Evolutionary conservation across 352 stramenopile species (phyloP).

Genomic region (Phytophthora pistaciae): DNA sequence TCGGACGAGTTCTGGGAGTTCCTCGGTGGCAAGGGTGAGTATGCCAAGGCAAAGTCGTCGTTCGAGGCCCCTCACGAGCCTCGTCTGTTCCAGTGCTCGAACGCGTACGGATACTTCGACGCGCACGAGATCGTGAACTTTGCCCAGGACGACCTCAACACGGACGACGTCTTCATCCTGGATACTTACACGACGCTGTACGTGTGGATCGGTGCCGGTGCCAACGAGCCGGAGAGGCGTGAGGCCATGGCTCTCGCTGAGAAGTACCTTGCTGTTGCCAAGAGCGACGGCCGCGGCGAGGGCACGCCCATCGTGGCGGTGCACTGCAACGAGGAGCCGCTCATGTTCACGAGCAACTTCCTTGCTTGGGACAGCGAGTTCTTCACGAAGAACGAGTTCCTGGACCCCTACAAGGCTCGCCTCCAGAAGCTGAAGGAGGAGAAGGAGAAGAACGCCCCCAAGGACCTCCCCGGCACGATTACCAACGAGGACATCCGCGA

Average conservation of each 20-base stretch:
- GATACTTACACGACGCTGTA: constrained; percentile 92
- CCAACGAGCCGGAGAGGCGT: constrained; percentile 81
- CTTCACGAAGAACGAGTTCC: constrained; percentile 87
- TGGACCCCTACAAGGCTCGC: constrained; percentile 91
- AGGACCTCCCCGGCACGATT: constrained; percentile 65
- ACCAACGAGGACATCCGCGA: constrained; percentile 56
- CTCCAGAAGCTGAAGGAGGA: constrained; percentile 82
- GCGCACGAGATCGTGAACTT: constrained; percentile 91
- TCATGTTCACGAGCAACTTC: constrained; percentile 94
- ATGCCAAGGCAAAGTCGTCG: constrained; percentile 73
- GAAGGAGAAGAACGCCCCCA: constrained; percentile 76
- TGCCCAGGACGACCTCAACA: constrained; percentile 92
- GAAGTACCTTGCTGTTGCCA: constrained; percentile 76
- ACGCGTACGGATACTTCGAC: constrained; percentile 88
- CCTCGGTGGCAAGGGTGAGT: constrained; percentile 82
- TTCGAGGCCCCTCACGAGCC: constrained; percentile 78
- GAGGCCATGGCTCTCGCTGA: constrained; percentile 68
- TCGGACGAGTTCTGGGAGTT: constrained; percentile 86
- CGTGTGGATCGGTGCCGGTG: constrained; percentile 89
- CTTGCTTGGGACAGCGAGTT: constrained; percentile 87
- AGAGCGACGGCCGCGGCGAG: constrained; percentile 83
- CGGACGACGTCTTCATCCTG: constrained; percentile 92
- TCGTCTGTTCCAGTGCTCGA: constrained; percentile 92
- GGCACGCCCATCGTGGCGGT: constrained; percentile 88
- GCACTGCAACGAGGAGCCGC: constrained; percentile 82